Base-by-base conservation (phyloP, 805 yeast genomes). In the Cyberlindnera amylophila region DNA sequence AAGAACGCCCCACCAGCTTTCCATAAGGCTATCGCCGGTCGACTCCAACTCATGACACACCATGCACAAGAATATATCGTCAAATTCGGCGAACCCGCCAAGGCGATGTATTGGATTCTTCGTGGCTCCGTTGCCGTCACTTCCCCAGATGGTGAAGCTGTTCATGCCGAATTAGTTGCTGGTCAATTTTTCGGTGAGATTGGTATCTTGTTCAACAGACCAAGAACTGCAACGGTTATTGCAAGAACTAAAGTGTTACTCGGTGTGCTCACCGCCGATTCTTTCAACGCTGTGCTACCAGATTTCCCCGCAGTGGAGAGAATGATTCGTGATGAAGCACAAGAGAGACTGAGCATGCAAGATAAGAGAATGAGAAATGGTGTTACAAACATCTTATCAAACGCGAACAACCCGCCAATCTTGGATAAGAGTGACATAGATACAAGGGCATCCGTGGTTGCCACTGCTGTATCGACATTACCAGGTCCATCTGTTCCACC, bases 141-240 rank as follows among this genome's bases (percentile, higher is more conserved):
- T 0, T 79, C 86, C 12, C 74, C 85, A 1, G 93, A 84, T 56
- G 90, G 88, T 23, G 91, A 84, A 61, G 74, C 85, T 4, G 70
- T 79, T 4, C 81, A 80, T 53, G 89, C 90, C 2, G 88, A 81
- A 55, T 63, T 84, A 8, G 71, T 74, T 4, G 72, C 81, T 4
- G 91, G 91, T 2, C 71, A 81, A 16, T 82, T 81, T 49, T 85
- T 84, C 57, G 93, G 93, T 12, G 91, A 85, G 55, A 83, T 84
- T 41, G 91, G 91, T 8, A 82, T 84, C 34, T 62, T 84, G 24
- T 83, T 80, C 63, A 81, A 81, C 57, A 66, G 90, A 38, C 89
- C 90, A 15, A 66, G 91, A 51, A 83, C 90, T 0, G 91, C 91
- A 0, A 82, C 89, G 2, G 89, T 84, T 12, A 77, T 83, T 17